Conservation (phyloP, 345 rosid genomes). For the Nephelium lappaceum region DNA sequence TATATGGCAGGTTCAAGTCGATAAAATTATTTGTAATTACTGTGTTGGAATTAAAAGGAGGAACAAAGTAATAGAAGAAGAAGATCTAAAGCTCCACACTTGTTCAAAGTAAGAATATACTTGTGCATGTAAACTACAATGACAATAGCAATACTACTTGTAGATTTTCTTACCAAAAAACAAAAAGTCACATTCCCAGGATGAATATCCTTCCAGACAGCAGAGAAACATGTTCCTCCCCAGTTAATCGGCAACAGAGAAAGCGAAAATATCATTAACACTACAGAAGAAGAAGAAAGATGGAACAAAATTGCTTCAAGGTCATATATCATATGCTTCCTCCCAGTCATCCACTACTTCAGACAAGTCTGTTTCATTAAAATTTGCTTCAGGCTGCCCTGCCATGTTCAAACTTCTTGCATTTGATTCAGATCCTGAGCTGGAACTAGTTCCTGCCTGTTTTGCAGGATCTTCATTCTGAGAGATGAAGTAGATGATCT, state of each 20-base stretch:
- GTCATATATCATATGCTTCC: conserved; percentile 56
- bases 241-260: neutral
- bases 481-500: conserved; percentile 39
- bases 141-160: neutral
- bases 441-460: conserved; percentile 19
- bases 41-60: no score
- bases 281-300: neutral
- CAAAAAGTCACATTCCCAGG: neutral
- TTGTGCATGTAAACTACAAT: neutral
- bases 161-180: neutral
- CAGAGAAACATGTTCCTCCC: neutral
- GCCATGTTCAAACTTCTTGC: conserved; percentile 26
- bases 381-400: conserved; percentile 35
- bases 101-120: no score
- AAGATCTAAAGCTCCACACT: no score
- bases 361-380: conserved; percentile 25
- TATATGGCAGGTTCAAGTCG: no score
- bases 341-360: conserved; percentile 92
- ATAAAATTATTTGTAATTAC: no score
- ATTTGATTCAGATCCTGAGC: conserved; percentile 32
- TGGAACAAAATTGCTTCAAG: neutral
- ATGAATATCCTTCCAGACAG: neutral
- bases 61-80: no score
- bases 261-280: neutral
- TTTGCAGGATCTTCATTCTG: conserved; percentile 28